Evolutionary conservation across 176 grass and related monocot species (phyloP), one percentile per base, ranked within the genome.

Genomic region (Miscanthus lutarioriparius): DNA sequence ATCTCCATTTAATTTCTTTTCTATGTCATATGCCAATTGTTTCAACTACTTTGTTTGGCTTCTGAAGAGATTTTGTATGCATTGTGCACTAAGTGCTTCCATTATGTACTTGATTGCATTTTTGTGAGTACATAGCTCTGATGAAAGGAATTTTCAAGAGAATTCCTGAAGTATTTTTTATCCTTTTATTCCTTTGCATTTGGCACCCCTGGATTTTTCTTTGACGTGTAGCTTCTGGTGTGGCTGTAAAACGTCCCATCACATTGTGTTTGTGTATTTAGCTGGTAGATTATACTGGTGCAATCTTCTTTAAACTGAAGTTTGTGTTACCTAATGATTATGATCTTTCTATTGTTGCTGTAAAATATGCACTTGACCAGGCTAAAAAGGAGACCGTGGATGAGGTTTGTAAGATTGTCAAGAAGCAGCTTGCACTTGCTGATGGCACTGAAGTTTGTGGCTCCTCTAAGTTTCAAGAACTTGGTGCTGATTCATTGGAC

Each of bases 401-500:
- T 2, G 32, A 87, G 84, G 91, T 92, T 71, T 92, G 91, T 64
- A 71, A 78, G 26, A 90, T 92, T 71, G 91, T 92, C 25, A 92
- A 92, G 87, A 82, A 74, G 66, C 91, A 92, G 67, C 84, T 92
- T 62, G 84, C 84, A 0, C 84, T 92, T 72, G 9, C 75, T 51
- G 87, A 81, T 8, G 84, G 14, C 38, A 68, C 71, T 68, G 49
- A 71, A 48, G 76, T 92, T 58, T 12, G 5, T 74, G 91, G 87
- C 11, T 9, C 77, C 54, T 92, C 91, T 22, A 92, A 89, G 38
- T 92, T 92, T 47, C 64, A 82, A 37, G 87, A 89, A 77, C 91
- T 92, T 67, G 91, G 91, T 43, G 91, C 91, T 63, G 91, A 92
- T 90, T 92, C 91, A 17, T 86, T 92, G 66, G 91, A 92, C 77